These are phyloP conservation scores for Closterium sp. DNA, from an alignment of 139 green algal genomes.

Conservation along the genomic window DNA sequence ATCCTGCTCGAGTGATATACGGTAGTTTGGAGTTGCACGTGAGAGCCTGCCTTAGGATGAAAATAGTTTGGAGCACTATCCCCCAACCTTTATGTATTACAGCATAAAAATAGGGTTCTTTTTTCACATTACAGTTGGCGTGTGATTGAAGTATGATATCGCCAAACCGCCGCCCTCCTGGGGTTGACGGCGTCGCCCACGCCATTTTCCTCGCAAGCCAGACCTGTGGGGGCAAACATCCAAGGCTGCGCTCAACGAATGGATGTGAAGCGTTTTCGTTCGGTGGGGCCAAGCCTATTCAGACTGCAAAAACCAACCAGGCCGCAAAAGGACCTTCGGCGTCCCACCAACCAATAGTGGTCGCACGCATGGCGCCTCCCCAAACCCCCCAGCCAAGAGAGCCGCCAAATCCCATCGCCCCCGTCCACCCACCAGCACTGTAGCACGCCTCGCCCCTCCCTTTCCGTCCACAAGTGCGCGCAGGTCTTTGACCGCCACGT, in stretches of 20 bases:
- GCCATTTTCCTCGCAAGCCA: not conserved
- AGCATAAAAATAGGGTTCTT: no score
- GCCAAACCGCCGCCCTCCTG: not conserved
- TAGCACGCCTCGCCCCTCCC: no score
- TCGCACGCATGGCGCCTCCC: not conserved
- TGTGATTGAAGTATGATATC: no score
- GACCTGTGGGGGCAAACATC: not conserved
- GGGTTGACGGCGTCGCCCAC: not conserved
- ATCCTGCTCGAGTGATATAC: no score
- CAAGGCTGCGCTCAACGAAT: not conserved
- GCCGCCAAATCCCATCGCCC: not conserved
- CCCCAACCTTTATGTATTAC: no score
- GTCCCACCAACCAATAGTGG: not conserved
- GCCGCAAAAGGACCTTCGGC: not conserved
- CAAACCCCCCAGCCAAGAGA: not conserved
- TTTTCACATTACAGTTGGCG: no score
- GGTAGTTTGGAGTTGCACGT: no score
- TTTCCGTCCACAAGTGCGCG: no score
- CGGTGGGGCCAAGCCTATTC: not conserved
- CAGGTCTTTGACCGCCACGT: not conserved
- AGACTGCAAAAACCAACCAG: not conserved
- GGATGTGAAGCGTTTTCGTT: not conserved
- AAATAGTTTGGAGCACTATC: no score
- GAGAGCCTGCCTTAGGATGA: no score
- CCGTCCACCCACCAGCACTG: no score